Evolutionary conservation across 495 filamentous ascomycete genomes (phyloP).

Genomic region (Penicillium pulvis): DNA sequence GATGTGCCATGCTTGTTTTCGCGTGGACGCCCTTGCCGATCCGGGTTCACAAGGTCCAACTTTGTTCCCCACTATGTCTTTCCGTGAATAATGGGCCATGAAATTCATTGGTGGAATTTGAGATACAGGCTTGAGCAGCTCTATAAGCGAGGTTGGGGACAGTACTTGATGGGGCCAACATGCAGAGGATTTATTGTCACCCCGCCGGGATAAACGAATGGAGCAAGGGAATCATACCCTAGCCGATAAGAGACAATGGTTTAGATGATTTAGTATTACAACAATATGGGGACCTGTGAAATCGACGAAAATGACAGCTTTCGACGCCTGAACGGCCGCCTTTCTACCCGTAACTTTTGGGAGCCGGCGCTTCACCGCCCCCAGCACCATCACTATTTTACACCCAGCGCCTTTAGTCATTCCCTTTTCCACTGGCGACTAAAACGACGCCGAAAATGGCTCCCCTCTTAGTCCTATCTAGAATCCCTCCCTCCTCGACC

Average conservation of each 20-base stretch:
- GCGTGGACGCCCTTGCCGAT: conserved; percentile 3
- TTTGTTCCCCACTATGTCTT: neutral
- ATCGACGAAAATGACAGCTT: too few relatives aligned
- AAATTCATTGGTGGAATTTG: conserved; percentile 4
- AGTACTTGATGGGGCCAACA: neutral
- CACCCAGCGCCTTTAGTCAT: too few relatives aligned
- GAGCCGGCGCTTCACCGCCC: too few relatives aligned
- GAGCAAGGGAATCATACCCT: neutral
- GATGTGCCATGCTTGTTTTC: conserved; percentile 1
- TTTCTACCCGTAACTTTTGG: too few relatives aligned
- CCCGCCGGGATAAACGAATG: conserved; percentile 1
- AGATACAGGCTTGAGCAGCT: neutral
- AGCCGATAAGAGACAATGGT: neutral
- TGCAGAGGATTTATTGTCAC: neutral
- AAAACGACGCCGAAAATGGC: too few relatives aligned
- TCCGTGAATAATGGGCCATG: neutral
- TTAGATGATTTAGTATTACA: neutral
- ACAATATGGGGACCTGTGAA: too few relatives aligned
- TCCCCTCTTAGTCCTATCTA: too few relatives aligned
- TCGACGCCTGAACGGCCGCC: too few relatives aligned
- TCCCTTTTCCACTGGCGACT: too few relatives aligned
- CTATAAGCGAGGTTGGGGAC: conserved; percentile 1
- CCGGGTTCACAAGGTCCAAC: neutral
- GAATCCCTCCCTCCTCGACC: too few relatives aligned
- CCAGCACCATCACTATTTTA: too few relatives aligned